Conservation (phyloP, 768 basidiomycete species). For the Panellus pusillus region DNA sequence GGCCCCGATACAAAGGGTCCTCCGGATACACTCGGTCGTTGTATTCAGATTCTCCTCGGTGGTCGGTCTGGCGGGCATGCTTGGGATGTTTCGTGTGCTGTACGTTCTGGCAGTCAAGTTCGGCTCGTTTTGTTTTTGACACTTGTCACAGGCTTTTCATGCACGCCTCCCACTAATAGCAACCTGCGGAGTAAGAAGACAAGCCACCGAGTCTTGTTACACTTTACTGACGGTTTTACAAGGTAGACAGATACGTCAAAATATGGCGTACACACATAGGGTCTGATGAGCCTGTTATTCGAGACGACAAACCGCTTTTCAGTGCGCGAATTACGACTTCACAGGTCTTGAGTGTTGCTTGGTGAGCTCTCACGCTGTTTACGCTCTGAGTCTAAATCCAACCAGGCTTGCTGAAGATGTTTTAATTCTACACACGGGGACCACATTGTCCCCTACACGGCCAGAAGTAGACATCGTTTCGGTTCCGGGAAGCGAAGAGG, state of each 20-base stretch:
- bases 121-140: background rate
- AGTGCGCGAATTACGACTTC: constrained; percentile 69
- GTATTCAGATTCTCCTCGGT: constrained; percentile 65
- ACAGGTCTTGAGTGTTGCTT: constrained; percentile 60
- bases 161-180: constrained; percentile 62
- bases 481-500: constrained; percentile 17
- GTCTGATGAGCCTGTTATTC: constrained; percentile 37
- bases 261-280: constrained; percentile 64
- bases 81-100: constrained; percentile 48
- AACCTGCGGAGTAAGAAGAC: constrained; percentile 67
- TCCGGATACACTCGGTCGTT: constrained; percentile 62
- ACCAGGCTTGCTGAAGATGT: constrained; percentile 59
- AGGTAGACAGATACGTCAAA: constrained; percentile 76
- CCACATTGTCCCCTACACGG: constrained; percentile 44
- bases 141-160: constrained; percentile 61
- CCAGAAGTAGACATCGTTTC: background rate
- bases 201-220: background rate
- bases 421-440: constrained; percentile 53
- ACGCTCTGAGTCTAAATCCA: background rate
- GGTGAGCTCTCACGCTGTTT: constrained; percentile 38
- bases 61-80: constrained; percentile 73
- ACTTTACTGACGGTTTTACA: constrained; percentile 1
- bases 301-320: constrained; percentile 79
- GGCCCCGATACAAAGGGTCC: constrained; percentile 37
- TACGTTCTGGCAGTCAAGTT: constrained; percentile 5